Evolutionary conservation across 352 stramenopile species (phyloP), one percentile per base, ranked within the genome.

Genomic region (Blastocystis sp.): DNA sequence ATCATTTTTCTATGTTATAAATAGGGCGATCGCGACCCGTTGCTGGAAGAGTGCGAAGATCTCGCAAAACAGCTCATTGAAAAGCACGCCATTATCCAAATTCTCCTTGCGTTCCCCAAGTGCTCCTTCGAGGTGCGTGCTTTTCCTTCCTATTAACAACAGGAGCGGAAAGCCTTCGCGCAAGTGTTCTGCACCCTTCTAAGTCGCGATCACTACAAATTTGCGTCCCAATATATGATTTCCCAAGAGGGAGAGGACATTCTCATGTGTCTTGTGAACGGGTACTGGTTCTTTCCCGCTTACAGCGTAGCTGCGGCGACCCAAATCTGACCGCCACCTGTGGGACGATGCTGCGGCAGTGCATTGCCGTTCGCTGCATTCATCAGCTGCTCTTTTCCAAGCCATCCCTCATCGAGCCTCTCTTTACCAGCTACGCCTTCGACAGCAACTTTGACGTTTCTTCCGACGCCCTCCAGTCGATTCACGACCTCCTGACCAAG

Each of bases 161-260:
- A 88, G 78, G 78, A 88, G 48, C 17, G 64, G 48, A 88, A 88
- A 65, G 63, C 78, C 17, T 88, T 88, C 57, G 66, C 68, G 19
- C 64, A 64, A 43, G 78, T 88, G 42, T 88, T 79, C 61, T 79
- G 64, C 52, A 79, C 64, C 21, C 43, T 88, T 57, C 57, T 88
- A 48, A 77, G n/a, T 76, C 78, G 68, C 40, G 78, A 88, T 28
- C 68, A 88, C 62, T 88, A 76, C 34, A 76, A 88, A 79, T 88
- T 88, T 48, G 62, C 78, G 10, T 88, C 78, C 14, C 34, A 57
- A 62, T 78, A 88, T 42, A 88, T 88, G 78, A 48, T 71, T 65
- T 88, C 78, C 3, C 43, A 19, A 62, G 78, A 88, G 42, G 78
- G 78, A 24, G 52, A 48, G 38, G 64, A 88, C 40, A 88, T 88